phyloP scores from a whole-genome alignment of 345 rosid species.

The Euphorbia peplus region DNA sequence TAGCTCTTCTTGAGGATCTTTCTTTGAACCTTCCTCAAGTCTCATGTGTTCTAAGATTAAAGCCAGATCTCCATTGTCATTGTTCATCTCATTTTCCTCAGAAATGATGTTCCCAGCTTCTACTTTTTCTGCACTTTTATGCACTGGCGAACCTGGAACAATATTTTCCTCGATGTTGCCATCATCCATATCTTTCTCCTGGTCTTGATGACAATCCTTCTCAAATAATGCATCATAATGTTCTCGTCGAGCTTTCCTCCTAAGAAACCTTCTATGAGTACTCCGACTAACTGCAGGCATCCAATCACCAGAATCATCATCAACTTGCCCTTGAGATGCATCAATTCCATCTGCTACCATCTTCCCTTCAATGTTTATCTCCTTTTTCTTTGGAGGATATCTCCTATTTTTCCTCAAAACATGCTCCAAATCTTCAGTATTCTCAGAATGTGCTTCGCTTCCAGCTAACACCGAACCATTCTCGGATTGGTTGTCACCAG shows the following conservation, averaged over 20 bases:
- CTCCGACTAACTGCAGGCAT: conserved; percentile 89
- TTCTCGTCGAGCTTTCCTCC: conserved; percentile 74
- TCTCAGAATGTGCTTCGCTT: conserved; percentile 40
- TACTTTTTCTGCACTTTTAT: conserved; percentile 22
- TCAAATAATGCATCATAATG: conserved; percentile 44
- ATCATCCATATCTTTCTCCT: conserved; percentile 30
- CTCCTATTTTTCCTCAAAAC: conserved; percentile 42
- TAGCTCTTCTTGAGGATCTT: conserved; percentile 38
- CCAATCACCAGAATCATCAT: conserved; percentile 70
- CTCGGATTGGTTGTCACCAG: conserved; percentile 39
- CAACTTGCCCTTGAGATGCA: conserved; percentile 74
- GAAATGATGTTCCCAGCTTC: conserved; percentile 25
- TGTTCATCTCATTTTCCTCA: conserved; percentile 32
- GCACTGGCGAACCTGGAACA: conserved; percentile 18
- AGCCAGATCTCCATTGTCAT: conserved; percentile 40
- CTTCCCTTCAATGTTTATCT: conserved; percentile 69
- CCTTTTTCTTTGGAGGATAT: conserved; percentile 55
- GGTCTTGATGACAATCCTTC: conserved; percentile 54
- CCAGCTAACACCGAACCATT: conserved; percentile 40
- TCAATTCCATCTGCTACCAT: conserved; percentile 87
- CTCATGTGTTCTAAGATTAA: conserved; percentile 62
- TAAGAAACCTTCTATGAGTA: conserved; percentile 74
- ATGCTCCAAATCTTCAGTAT: conserved; percentile 40
- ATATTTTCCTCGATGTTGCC: conserved; percentile 19
- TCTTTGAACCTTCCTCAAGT: conserved; percentile 57